These are phyloP conservation scores for Candida glucosophila DNA, from an alignment of 1,139 yeast species.

Conservation along the genomic window DNA sequence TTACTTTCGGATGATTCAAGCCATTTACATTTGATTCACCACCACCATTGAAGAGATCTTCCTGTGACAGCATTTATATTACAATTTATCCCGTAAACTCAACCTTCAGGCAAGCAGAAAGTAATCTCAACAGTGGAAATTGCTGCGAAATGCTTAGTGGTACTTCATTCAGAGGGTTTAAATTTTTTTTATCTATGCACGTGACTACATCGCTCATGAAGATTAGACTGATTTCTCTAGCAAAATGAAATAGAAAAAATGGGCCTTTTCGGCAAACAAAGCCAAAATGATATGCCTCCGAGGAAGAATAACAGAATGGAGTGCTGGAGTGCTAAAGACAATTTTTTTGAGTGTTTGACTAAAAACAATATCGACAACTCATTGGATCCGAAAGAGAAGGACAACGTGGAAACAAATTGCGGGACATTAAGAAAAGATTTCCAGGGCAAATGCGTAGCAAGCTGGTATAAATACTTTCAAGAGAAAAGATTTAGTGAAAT, in stretches of 20 bases:
- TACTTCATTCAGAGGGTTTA: no score
- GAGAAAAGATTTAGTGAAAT: conserved; percentile 39
- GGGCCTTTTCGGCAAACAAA: conserved; percentile 30
- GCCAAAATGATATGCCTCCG: conserved; percentile 25
- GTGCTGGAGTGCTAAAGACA: conserved; percentile 40
- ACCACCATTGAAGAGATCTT: no score
- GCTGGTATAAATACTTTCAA: conserved; percentile 41
- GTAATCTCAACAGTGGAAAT: no score
- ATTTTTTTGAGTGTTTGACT: conserved; percentile 33
- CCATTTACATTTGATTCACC: no score
- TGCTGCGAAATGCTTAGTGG: no score
- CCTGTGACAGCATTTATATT: no score
- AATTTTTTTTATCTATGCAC: no score
- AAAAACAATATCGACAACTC: conserved; percentile 36
- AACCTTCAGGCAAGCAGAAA: no score
- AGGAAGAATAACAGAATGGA: conserved; percentile 29
- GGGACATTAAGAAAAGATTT: conserved; percentile 27
- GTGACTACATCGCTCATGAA: no score
- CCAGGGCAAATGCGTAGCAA: conserved; percentile 34
- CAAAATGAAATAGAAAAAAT: conserved; percentile 9
- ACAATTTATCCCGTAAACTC: no score
- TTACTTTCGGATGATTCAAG: conserved; percentile 44
- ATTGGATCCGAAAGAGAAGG: conserved; percentile 27
- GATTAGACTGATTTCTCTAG: no score
- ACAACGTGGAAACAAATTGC: conserved; percentile 26